phyloP scores from a whole-genome alignment of 192 early-diverging fungal species.

The Entophlyctis helioformis region DNA sequence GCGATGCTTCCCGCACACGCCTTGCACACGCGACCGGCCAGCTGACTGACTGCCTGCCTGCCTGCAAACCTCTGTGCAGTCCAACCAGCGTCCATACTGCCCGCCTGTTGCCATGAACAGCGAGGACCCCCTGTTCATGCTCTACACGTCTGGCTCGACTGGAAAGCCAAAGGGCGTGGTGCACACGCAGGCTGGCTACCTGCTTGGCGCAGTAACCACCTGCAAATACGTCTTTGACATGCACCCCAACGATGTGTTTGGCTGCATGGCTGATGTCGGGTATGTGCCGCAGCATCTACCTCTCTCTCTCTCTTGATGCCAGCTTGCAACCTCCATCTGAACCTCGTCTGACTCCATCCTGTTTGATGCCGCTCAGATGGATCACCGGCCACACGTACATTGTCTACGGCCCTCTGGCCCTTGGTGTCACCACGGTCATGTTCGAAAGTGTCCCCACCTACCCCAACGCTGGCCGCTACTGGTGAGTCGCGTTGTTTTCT shows the following conservation, averaged over 20 bases:
- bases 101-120: constrained; percentile 70
- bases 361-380: constrained; percentile 13
- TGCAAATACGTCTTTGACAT: constrained; percentile 92
- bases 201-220: constrained; percentile 77
- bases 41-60: too few species aligned
- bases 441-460: constrained; percentile 94
- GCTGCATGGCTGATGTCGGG: constrained; percentile 96
- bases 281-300: background rate
- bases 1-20: too few species aligned
- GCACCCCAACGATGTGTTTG: constrained; percentile 77
- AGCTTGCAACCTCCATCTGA: constrained; percentile 22
- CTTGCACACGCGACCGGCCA: background rate
- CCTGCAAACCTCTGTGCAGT: background rate
- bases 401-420: constrained; percentile 78
- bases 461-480: constrained; percentile 55
- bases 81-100: constrained; percentile 77
- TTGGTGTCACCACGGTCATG: constrained; percentile 82
- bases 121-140: constrained; percentile 90
- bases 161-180: constrained; percentile 88
- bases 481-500: constrained; percentile 30
- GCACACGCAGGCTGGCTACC: constrained; percentile 89
- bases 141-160: constrained; percentile 88
- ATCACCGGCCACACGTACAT: constrained; percentile 70
- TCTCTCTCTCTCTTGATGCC: background rate
- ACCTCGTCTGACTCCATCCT: constrained; percentile 54